Base-by-base conservation (phyloP, 140 eudicot species). In the Cichorium intybus region DNA sequence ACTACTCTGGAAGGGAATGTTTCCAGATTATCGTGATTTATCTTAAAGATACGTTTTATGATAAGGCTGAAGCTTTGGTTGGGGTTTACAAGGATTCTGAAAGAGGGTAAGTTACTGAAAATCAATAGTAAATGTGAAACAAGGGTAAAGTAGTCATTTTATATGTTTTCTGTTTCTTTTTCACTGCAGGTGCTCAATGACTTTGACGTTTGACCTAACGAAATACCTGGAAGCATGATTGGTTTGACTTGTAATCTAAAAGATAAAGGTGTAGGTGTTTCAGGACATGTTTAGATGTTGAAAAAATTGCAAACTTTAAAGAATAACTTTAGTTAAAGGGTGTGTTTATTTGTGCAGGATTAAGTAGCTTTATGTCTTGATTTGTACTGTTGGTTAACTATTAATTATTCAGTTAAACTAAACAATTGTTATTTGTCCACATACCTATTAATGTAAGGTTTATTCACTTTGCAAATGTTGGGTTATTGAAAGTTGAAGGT, bases 21-120 rank as follows among this genome's bases (percentile, higher is more conserved):
- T 94, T 94, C 74, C 99, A 94, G 76, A 94, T 97, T 68, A 94
- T 94, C 2, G 99, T 94, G 57, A 94, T 94, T 17, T 94, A 97
- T 0, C 91, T 89, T 37, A 94, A 94, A 79, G 99, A 94, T 75
- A 89, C 85, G 72, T 94, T 94, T 72, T 94, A 88, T 74, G 97
- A 94, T 75, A 94, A 94, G 79, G 99, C 99, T 62, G 95, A 94
- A 78, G 97, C 95, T 68, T 37, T 94, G 78, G 95, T 94, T 66
- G 99, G 99, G 29, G 99, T 94, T 46, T 94, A 78, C 73, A 79
- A 95, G 73, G 99, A 94, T 73, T 75, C 97, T 28, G 95, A 86
- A 15, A 72, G 78, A 74, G 74, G 90, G 99, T 86, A 43, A 14
- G 49, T 37, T 10, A 39, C n/a, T 10, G 12, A 3, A n/a, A 46